Evolutionary conservation across 164 flowering plant species (phyloP).

Genomic region (Sextonia rubra): DNA sequence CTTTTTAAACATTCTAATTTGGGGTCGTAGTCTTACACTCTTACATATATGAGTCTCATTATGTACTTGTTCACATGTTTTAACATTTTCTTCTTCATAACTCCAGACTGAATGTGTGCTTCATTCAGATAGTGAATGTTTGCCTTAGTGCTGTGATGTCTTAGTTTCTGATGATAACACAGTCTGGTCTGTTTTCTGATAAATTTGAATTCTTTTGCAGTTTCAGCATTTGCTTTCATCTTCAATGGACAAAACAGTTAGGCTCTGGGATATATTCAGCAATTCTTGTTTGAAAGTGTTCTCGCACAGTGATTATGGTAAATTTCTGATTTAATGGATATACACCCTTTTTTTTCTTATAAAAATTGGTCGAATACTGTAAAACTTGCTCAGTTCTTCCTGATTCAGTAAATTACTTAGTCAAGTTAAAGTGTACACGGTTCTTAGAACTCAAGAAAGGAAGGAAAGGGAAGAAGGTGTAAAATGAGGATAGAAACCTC

Average conservation of each 20-base stretch:
- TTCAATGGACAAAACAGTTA: slow-evolving; percentile 99
- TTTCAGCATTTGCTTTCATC: slow-evolving; percentile 91
- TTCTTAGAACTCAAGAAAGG: too few relatives aligned
- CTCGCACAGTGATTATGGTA: slow-evolving; percentile 96
- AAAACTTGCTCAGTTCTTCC: background rate
- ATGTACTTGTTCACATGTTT: background rate
- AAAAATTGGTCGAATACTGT: background rate
- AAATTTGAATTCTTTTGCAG: background rate
- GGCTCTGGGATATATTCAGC: slow-evolving; percentile 89
- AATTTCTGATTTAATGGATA: background rate
- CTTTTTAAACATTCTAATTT: too few relatives aligned
- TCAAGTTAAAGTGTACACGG: background rate
- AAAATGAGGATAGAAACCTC: too few relatives aligned
- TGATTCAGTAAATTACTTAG: background rate
- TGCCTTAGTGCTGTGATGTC: background rate
- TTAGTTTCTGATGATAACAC: background rate
- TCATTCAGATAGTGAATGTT: background rate
- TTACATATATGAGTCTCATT: background rate
- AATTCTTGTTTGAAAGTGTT: slow-evolving; percentile 79
- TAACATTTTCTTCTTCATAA: background rate
- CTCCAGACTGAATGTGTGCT: too few relatives aligned
- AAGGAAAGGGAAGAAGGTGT: too few relatives aligned
- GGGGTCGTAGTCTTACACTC: too few relatives aligned
- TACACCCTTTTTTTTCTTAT: too few relatives aligned
- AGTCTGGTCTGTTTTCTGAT: slow-evolving; percentile 6